Percentiles rank a stretch among this genome's conserved stretches.
These are phyloP conservation scores for Alternaria ventricosa DNA, from an alignment of 2,329 filamentous ascomycete genomes.

Conservation along the genomic window DNA sequence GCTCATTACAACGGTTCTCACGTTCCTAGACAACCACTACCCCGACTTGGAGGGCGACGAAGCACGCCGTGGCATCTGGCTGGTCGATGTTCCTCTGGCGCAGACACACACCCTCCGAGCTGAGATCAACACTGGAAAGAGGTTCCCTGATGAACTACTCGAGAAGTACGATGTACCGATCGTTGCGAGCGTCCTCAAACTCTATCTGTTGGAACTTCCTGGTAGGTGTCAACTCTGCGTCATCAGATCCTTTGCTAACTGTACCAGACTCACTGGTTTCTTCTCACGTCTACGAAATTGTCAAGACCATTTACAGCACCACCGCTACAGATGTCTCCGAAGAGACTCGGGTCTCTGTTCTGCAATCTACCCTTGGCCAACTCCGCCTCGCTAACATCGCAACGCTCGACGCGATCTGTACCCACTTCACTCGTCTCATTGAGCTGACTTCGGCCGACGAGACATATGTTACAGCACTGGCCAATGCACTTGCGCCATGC, in stretches of 20 bases:
- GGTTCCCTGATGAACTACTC: constrained; percentile 76
- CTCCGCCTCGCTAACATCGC: constrained; percentile 96
- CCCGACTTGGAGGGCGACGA: constrained; percentile 97
- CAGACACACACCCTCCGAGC: constrained; percentile 85
- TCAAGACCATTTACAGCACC: constrained; percentile 94
- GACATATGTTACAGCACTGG: constrained; percentile 76
- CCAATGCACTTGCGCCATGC: constrained; percentile 78
- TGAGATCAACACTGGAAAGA: constrained; percentile 85
- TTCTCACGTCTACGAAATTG: constrained; percentile 97
- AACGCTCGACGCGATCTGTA: constrained; percentile 97
- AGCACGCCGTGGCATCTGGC: constrained; percentile 89
- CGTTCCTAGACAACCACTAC: constrained; percentile 95
- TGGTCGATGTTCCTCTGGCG: constrained; percentile 85
- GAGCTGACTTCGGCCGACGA: constrained; percentile 97
- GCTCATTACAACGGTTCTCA: constrained; percentile 90
- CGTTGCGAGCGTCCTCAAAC: constrained; percentile 87
- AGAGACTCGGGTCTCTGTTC: constrained; percentile 80
- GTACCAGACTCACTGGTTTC: constrained; percentile 90
- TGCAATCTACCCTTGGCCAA: constrained; percentile 95
- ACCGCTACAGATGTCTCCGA: constrained; percentile 72
- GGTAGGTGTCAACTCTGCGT: constrained; percentile 61
- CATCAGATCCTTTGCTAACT: constrained; percentile 24
- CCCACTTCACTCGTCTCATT: constrained; percentile 95
- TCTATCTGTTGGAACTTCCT: constrained; percentile 93
- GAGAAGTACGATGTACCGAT: constrained; percentile 92